Percentiles rank a stretch among this genome's conserved stretches.
These are phyloP conservation scores for Penicillium daleae DNA, from an alignment of 495 filamentous ascomycete genomes.

Conservation along the genomic window DNA sequence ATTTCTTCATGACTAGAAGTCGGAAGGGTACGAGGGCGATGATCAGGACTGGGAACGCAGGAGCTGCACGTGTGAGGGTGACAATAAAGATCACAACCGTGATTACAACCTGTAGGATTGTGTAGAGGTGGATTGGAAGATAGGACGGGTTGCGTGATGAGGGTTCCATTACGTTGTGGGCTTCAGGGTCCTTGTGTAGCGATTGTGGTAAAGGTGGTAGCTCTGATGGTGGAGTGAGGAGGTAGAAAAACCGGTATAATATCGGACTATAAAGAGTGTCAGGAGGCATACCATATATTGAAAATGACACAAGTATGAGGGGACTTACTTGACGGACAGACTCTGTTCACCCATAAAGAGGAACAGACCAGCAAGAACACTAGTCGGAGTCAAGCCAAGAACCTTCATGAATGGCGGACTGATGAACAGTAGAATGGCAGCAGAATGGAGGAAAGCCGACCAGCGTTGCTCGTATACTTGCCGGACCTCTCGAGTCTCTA, in stretches of 20 bases:
- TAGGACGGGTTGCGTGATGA: slow-evolving; percentile 43
- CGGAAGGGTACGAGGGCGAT: slow-evolving; percentile 67
- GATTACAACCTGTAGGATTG: slow-evolving; percentile 60
- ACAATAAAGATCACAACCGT: slow-evolving; percentile 66
- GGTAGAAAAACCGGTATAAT: slow-evolving; percentile 63
- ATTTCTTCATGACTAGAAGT: slow-evolving; percentile 63
- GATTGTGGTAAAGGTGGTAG: slow-evolving; percentile 59
- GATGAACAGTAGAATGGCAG: slow-evolving; percentile 62
- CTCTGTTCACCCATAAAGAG: slow-evolving; percentile 77
- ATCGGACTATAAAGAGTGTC: slow-evolving; percentile 51
- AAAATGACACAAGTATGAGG: neutral
- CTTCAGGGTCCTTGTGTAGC: slow-evolving; percentile 26
- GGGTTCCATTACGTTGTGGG: slow-evolving; percentile 3
- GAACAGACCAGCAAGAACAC: slow-evolving; percentile 69
- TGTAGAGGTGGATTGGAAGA: slow-evolving; percentile 65
- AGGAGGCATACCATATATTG: neutral
- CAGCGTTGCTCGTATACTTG: slow-evolving; percentile 71
- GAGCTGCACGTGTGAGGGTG: slow-evolving; percentile 65
- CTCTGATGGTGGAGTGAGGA: slow-evolving; percentile 67
- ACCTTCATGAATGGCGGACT: slow-evolving; percentile 71
- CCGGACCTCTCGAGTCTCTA: slow-evolving; percentile 44
- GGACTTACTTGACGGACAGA: slow-evolving; percentile 61
- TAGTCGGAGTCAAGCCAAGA: slow-evolving; percentile 69
- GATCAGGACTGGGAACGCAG: slow-evolving; percentile 69
- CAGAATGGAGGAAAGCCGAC: slow-evolving; percentile 66